Conservation (phyloP, 192 early-diverging fungal species). For the Haplosporangium gracile region DNA sequence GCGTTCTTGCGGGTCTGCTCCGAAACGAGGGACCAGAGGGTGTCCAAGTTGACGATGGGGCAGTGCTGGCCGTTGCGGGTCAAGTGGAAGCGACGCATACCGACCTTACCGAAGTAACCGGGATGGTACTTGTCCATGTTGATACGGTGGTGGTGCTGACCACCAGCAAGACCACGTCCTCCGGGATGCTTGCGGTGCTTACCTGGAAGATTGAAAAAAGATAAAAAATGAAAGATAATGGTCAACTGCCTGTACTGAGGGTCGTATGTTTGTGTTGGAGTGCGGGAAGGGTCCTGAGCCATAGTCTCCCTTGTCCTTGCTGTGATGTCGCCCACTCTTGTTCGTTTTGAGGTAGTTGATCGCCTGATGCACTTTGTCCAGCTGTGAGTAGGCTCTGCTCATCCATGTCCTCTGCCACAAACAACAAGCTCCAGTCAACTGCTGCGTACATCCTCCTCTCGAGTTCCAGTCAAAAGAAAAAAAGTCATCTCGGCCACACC, state of each 20-base stretch:
- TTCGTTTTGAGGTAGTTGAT: neutral
- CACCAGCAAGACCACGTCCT: constrained; percentile 99
- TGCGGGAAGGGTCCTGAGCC: neutral
- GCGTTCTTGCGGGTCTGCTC: constrained; percentile 87
- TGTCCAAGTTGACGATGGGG: constrained; percentile 94
- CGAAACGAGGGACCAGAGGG: constrained; percentile 92
- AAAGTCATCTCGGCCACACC: neutral
- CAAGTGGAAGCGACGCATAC: constrained; percentile 99
- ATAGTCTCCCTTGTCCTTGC: neutral
- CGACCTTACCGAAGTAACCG: constrained; percentile 99
- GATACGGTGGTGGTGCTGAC: constrained; percentile 99
- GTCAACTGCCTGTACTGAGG: neutral
- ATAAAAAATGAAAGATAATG: neutral
- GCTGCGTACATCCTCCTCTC: too few species aligned
- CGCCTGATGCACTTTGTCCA: neutral
- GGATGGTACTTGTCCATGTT: constrained; percentile 99
- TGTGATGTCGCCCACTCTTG: neutral
- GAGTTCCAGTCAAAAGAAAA: too few species aligned
- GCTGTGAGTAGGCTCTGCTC: neutral
- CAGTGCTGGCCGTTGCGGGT: constrained; percentile 90
- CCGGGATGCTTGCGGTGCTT: constrained; percentile 99
- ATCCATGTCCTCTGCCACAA: neutral
- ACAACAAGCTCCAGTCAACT: too few species aligned
- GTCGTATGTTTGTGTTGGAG: neutral
- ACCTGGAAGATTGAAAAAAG: constrained; percentile 56